Base-by-base conservation (phyloP, 2,329 filamentous ascomycete species). In the Pyrenochaeta sp. region DNA sequence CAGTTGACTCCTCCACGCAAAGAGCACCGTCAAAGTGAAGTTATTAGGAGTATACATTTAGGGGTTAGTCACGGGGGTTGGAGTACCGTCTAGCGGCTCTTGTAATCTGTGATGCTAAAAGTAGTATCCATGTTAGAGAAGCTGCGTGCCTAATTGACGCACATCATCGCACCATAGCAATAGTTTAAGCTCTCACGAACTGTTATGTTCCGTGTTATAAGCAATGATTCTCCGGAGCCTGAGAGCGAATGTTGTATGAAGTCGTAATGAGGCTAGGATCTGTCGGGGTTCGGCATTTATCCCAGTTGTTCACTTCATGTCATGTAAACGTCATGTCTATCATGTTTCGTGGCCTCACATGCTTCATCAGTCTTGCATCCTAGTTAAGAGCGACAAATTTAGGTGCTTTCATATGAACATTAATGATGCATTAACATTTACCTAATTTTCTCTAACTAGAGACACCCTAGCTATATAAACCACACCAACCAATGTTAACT, bases 371-470 rank as follows among this genome's bases (percentile, higher is more conserved):
- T 17, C 35, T 37, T 37, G 15, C 35, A 37, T 37, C 17, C 35
- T 9, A 37, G 15, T 20, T 21, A 37, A 17, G 15, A 10, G 20
- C 15, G 7, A 36, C n/a, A 37, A 37, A 4, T 20, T 3, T 37
- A 4, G 35, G 20, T 14, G 14, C 12, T 29, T 17, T 20, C 43
- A 36, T 27, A 40, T 39, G 9, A 10, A 40, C 21, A 48, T 45
- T 20, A 12, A 53, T 45, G 50, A 53, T 53, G 44, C 15, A 32
- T 35, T 21, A 40, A 35, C 14, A 27, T 14, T 39, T 39, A 21
- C 17, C 15, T 31, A 37, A 6, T 12, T 9, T 27, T 9, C 9
- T 4, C 23, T 27, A 9, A 27, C 9, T 5, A 27, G 23, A 27
- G 23, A 27, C 23, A 27, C 4, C 23, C 23, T 44, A 5, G 6